These are phyloP conservation scores for Nakazawaea holstii DNA, from an alignment of 805 yeast genomes.

Conservation along the genomic window DNA sequence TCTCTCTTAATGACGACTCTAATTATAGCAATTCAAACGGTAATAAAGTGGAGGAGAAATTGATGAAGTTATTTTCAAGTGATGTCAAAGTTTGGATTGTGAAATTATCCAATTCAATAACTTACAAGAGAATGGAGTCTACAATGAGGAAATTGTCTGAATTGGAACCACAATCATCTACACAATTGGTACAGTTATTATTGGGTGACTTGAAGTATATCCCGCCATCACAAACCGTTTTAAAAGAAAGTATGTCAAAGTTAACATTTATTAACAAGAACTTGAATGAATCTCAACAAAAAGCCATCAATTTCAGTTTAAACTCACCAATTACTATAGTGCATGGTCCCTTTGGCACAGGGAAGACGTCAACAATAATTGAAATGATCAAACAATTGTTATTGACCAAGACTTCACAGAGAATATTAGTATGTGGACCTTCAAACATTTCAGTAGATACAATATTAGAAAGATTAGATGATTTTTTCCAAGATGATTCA, in stretches of 20 bases:
- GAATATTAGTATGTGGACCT: constrained; percentile 88
- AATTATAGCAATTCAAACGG: constrained; percentile 16
- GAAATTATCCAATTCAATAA: constrained; percentile 60
- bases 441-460: constrained; percentile 92
- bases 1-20: constrained; percentile 54
- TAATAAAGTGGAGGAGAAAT: constrained; percentile 40
- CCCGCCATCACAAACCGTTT: constrained; percentile 18
- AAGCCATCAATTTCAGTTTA: constrained; percentile 67
- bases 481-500: constrained; percentile 35
- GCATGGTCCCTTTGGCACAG: constrained; percentile 84
- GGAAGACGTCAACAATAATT: constrained; percentile 78
- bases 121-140: constrained; percentile 74
- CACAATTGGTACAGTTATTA: constrained; percentile 38
- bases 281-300: constrained; percentile 65
- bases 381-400: constrained; percentile 75
- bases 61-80: constrained; percentile 37
- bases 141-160: constrained; percentile 64
- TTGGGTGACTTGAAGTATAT: constrained; percentile 37
- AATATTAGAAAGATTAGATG: constrained; percentile 66
- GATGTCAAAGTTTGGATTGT: constrained; percentile 60
- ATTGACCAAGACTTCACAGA: constrained; percentile 20
- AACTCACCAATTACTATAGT: constrained; percentile 50
- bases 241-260: constrained; percentile 8
- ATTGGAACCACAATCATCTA: constrained; percentile 26
- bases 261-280: constrained; percentile 33